Evolutionary conservation across 345 rosid genomes (phyloP), one percentile per base, ranked within the genome.

Genomic region (Ceriops decandra): DNA sequence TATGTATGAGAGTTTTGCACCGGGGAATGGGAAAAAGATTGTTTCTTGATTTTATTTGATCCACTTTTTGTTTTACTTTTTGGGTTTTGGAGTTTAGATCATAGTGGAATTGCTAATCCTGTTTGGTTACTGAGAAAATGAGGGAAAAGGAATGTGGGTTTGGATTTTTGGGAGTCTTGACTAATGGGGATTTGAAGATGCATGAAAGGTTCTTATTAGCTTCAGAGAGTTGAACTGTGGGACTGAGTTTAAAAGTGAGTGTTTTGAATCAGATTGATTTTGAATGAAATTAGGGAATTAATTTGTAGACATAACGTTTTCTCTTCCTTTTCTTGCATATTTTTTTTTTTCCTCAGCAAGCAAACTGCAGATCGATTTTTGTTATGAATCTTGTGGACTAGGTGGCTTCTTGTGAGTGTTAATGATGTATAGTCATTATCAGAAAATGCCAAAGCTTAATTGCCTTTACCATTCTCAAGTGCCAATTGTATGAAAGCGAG

Each of bases 71-170:
- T 62, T 36, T 60, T 19, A 17, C 13, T 8, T 11, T 19, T 30
- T 31, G 73, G 62, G 65, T 51, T 67, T 73, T 66, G 65, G 63
- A 60, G 9, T 10, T 21, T 54, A 64, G 67, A 36, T 62, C 59
- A 20, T 38, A 42, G 49, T 51, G 60, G 49, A 49, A 60, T 38
- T 75, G 59, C 52, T 62, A 7, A 5, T 20, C 24, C 53, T 68
- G 71, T 65, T 66, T 72, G 70, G 77, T 66, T 78, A 75, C 61
- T 51, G 52, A 58, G 69, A 64, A 80, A 74, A 28, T 70, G 47
- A 26, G 20, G 71, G 53, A 24, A n/a, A 38, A 20, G 35, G 56
- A n/a, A 6, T 9, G 13, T 56, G 32, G 27, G 7, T 47, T 47
- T 51, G 22, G n/a, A 26, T 22, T 22, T 24, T 16, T 35, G 57